Base-by-base conservation (phyloP, 2,329 filamentous ascomycete genomes). In the Alternaria arbusti region DNA sequence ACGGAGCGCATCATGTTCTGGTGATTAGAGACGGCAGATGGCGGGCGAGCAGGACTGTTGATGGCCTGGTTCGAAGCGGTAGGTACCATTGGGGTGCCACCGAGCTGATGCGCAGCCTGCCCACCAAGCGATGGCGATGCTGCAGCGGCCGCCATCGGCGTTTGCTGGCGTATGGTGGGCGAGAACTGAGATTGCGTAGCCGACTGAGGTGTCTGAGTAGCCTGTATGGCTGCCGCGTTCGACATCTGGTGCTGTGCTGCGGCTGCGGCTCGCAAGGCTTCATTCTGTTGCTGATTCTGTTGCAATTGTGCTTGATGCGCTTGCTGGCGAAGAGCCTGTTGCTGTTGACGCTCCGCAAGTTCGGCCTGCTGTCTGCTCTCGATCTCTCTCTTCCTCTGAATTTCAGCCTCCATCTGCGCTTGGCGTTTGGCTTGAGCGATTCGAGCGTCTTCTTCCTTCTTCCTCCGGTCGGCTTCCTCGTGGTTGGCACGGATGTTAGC, bases 401-500 rank as follows among this genome's bases (percentile, higher is more conserved):
- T 67, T 40, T 78, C 74, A 3, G 77, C 75, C 59, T 80, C 77
- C 6, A 71, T 62, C 56, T 79, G 74, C 3, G 76, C 79, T 67
- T 83, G 80, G 65, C 81, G 75, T 65, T 79, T 77, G 4, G 69
- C 86, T 51, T 76, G 75, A 6, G 72, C 73, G 36, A 68, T 57
- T 6, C 73, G 70, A 12, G 85, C 84, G 62, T 90, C 87, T 63
- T 82, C 80, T 57, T 82, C 81, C 67, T 81, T 82, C 72, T 83
- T 81, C 28, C 74, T 71, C 43, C 79, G 74, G 68, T 89, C 90
- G 74, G 89, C 91, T 77, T 96, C 92, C 25, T 90, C 89, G 64
- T 93, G 90, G 46, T 92, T 88, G 59, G 88, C 84, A 75, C 90
- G 92, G 71, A 97, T 97, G 61, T 92, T 91, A 61, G 93, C 93